A percentile compares a stretch with the other conserved stretches of the same genome.
These are phyloP conservation scores for Saccharomycopsis olivae DNA, from an alignment of 805 yeast genomes.

Conservation along the genomic window DNA sequence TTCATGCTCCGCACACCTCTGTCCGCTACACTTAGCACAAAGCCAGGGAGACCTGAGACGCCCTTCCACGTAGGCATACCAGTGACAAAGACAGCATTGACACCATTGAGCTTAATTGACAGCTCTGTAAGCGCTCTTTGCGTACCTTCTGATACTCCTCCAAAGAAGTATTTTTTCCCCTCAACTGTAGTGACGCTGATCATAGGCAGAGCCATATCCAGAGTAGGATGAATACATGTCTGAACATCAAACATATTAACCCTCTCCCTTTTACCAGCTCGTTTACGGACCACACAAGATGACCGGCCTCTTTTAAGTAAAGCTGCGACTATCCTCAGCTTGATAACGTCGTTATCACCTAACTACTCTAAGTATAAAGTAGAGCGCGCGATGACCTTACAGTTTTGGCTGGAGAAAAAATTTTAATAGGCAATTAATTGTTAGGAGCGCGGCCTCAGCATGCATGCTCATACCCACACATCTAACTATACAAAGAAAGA, in stretches of 20 bases:
- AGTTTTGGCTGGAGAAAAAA: too few species aligned
- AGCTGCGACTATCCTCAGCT: too few species aligned
- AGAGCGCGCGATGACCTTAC: too few species aligned
- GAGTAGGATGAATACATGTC: conserved; percentile 27
- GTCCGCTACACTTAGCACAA: conserved; percentile 72
- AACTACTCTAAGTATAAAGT: too few species aligned
- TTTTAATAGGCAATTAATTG: too few species aligned
- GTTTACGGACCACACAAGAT: too few species aligned
- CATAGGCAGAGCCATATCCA: conserved; percentile 39
- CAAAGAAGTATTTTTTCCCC: conserved; percentile 57
- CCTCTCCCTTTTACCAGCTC: too few species aligned
- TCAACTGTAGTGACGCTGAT: conserved; percentile 35
- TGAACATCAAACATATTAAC: conserved; percentile 8
- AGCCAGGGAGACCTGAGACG: conserved; percentile 90
- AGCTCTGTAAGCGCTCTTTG: conserved; percentile 65
- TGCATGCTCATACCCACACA: too few species aligned
- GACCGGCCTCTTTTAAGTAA: too few species aligned
- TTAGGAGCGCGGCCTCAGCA: too few species aligned
- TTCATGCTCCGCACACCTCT: conserved; percentile 52
- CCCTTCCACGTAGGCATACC: conserved; percentile 71
- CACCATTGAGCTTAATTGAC: conserved; percentile 43
- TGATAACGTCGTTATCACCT: too few species aligned
- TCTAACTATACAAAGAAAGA: too few species aligned
- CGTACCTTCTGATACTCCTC: conserved; percentile 76
- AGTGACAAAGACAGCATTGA: conserved; percentile 61